phyloP scores from a whole-genome alignment of 2,329 filamentous ascomycete species.

The Fusarium proliferatum region DNA sequence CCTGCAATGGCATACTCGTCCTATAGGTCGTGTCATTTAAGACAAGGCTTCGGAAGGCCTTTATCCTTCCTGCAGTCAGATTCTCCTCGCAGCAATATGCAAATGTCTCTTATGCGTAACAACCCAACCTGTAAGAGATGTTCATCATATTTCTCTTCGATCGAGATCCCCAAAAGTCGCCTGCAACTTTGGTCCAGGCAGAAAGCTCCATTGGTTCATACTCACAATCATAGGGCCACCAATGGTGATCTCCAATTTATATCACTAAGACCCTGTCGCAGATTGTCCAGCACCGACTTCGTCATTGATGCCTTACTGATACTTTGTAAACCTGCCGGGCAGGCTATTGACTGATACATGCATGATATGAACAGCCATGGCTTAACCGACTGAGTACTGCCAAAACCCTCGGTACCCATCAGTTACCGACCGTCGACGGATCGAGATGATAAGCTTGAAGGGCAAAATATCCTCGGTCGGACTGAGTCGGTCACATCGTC shows the following conservation, averaged over 20 bases:
- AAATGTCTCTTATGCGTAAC: neutral
- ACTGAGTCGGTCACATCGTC: constrained; percentile 23
- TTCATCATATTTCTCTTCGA: constrained; percentile 9
- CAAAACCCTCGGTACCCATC: constrained; percentile 9
- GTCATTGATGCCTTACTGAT: constrained; percentile 24
- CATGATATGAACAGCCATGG: neutral
- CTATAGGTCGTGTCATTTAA: neutral
- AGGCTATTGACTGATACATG: neutral
- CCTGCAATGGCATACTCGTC: neutral
- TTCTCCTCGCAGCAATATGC: neutral
- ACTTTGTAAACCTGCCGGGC: neutral
- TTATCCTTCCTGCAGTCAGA: neutral
- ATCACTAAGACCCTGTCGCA: neutral
- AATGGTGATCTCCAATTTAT: neutral
- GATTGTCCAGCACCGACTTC: neutral
- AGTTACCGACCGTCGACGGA: constrained; percentile 15
- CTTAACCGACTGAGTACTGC: neutral
- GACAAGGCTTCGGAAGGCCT: neutral
- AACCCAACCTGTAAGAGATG: neutral
- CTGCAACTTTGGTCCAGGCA: neutral
- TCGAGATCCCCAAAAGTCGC: constrained; percentile 10
- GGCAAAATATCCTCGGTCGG: constrained; percentile 33
- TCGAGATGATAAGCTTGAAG: neutral
- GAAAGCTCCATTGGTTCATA: neutral
- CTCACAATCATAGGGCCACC: neutral